These are phyloP conservation scores for Cornus controversa DNA, from an alignment of 148 eudicot species.

Conservation along the genomic window DNA sequence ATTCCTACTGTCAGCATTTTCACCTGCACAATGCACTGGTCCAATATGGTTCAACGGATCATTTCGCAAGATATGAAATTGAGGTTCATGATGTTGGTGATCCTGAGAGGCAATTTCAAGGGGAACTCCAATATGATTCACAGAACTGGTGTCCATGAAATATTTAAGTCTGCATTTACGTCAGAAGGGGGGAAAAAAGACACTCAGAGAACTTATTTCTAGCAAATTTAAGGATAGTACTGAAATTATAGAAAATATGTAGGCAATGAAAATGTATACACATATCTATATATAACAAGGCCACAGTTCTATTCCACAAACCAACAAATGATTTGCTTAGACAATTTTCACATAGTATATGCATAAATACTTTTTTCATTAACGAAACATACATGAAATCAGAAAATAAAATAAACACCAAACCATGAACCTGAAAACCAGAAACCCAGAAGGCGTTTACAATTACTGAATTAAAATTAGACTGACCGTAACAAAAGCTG, in stretches of 20 bases:
- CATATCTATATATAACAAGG: too few relatives aligned
- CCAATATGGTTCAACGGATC: neutral
- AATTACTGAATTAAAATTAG: neutral
- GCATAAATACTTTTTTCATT: neutral
- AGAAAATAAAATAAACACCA: neutral
- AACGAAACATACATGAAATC: neutral
- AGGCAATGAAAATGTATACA: neutral
- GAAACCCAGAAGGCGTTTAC: neutral
- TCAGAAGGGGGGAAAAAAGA: neutral
- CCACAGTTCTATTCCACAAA: neutral
- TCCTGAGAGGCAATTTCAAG: neutral
- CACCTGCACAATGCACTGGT: neutral
- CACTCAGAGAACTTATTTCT: neutral
- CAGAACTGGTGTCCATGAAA: conserved; percentile 1
- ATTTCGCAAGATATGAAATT: too few relatives aligned
- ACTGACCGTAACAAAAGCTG: neutral
- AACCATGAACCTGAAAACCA: neutral
- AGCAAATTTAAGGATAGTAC: neutral
- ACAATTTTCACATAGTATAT: neutral
- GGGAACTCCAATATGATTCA: neutral
- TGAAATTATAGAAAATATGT: neutral
- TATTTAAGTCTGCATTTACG: neutral
- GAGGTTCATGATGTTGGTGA: neutral
- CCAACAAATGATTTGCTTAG: neutral
- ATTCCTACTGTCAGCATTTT: neutral